Evolutionary conservation across 2,329 filamentous ascomycete genomes (phyloP).

Genomic region (Trichophyton mentagrophytes): DNA sequence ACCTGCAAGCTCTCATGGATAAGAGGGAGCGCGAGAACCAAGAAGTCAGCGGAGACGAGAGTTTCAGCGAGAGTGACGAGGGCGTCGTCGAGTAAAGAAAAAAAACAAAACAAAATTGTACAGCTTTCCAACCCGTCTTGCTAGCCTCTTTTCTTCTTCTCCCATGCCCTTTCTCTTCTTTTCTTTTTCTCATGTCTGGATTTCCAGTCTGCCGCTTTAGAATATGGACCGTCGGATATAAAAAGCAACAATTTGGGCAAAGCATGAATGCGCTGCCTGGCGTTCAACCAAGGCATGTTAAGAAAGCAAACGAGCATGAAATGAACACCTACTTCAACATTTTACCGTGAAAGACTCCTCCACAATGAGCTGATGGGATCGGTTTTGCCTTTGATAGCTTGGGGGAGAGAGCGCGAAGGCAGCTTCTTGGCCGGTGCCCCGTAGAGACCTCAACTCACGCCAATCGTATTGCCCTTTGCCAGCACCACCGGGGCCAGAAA

Average conservation of each 20-base stretch:
- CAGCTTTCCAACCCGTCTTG: neutral
- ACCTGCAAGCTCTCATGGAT: conserved; percentile 96
- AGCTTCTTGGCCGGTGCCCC: neutral
- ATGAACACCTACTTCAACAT: neutral
- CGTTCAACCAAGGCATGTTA: neutral
- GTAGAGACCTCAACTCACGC: neutral
- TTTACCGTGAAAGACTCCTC: too few relatives aligned
- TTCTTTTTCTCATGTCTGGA: neutral
- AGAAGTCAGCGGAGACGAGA: conserved; percentile 95
- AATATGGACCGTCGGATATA: neutral
- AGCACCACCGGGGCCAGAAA: neutral
- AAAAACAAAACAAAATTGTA: neutral
- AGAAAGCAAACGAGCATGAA: neutral
- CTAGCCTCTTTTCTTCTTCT: neutral
- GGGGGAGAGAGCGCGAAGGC: neutral
- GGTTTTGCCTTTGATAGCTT: neutral
- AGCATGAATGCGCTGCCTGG: neutral
- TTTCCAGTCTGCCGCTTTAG: neutral
- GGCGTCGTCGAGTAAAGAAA: conserved; percentile 43
- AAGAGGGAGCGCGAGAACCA: conserved; percentile 97
- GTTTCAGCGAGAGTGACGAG: conserved; percentile 88
- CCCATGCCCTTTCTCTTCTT: neutral
- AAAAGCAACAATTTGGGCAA: conserved; percentile 1
- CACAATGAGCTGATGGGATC: neutral
- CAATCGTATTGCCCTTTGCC: neutral